Evolutionary conservation across 768 basidiomycete species (phyloP).

Genomic region (Agaricus bisporus): DNA sequence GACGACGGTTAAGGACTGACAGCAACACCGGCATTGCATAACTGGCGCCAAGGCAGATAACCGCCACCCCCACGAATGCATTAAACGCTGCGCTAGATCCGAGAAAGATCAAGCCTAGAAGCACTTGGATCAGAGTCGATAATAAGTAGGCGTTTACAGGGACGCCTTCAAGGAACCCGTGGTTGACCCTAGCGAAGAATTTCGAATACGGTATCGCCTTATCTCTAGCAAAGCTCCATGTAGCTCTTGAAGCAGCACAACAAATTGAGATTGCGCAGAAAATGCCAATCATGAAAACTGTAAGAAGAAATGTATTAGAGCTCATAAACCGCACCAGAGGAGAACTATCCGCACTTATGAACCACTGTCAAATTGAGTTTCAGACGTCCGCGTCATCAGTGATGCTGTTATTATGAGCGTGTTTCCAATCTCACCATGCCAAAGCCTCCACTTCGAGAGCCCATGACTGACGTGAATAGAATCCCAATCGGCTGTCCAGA

Average conservation of each 20-base stretch:
- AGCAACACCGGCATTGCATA: conserved; percentile 59
- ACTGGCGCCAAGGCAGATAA: conserved; percentile 60
- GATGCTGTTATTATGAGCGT: conserved; percentile 1
- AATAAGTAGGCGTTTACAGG: conserved; percentile 58
- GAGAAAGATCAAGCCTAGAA: conserved; percentile 59
- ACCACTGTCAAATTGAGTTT: conserved; percentile 5
- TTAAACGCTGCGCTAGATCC: conserved; percentile 61
- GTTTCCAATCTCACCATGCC: conserved; percentile 37
- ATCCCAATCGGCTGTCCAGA: conserved; percentile 60
- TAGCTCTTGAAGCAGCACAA: conserved; percentile 61
- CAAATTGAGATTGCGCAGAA: conserved; percentile 65
- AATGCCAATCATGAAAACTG: conserved; percentile 48
- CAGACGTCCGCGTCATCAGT: conserved; percentile 20
- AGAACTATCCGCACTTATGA: conserved; percentile 9
- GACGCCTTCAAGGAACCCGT: conserved; percentile 31
- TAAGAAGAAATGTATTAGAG: not conserved
- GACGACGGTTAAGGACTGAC: conserved; percentile 38
- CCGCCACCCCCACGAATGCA: conserved; percentile 61
- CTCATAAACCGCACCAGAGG: not conserved
- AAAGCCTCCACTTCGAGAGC: conserved; percentile 55
- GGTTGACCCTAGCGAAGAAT: conserved; percentile 41
- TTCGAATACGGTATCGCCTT: conserved; percentile 51
- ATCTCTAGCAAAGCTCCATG: conserved; percentile 69
- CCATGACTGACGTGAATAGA: conserved; percentile 58
- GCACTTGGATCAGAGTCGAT: conserved; percentile 49